Base-by-base conservation (phyloP, 805 yeast species). In the Starmerella roubikii region DNA sequence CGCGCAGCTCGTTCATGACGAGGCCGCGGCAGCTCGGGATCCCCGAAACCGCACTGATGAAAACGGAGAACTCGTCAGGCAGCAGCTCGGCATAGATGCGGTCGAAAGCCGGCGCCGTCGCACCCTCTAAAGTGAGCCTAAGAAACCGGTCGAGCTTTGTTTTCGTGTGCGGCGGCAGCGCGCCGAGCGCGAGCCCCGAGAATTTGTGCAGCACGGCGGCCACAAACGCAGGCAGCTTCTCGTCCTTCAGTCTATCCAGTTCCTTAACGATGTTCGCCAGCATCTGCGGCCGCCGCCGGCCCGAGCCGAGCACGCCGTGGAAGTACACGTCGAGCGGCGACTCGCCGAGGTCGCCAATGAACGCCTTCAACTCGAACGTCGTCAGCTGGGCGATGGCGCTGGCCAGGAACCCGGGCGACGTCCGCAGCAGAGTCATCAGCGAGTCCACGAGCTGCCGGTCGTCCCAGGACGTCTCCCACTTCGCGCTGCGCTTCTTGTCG, bases 391-490 rank as follows among this genome's bases (percentile, higher is more conserved):
- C 32, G 12, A 55, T 37, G 3, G 56, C 50, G 7, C 55, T 44
- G 15, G 58, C 55, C 10, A 58, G 41, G 32, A 58, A 58, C n/a
- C 55, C 53, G 0, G 62, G 61, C 3, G 61, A 54, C 1, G 60
- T 49, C 26, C 59, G 51, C 23, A 58, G 42, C 28, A 56, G 41
- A 8, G 59, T 54, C 40, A 58, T 38, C 34, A 58, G 56, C 10
- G 59, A 53, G 41, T 53, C 56, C 30, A 58, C 43, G 13, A 56
- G 41, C 30, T 52, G 54, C 2, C 58, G 41, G 35, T 53, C 54
- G 13, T 48, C 52, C 47, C 56, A 52, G 22, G 47, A 38, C 3
- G 50, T 38, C 16, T 47, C 45, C 24, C 35, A n/a, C 11, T 34
- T 42, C 4, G 21, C 29, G 6, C 25, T 7, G 3, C n/a, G 12